Conservation (phyloP, 2,329 filamentous ascomycete genomes). For the Aspergillus glaucus region DNA sequence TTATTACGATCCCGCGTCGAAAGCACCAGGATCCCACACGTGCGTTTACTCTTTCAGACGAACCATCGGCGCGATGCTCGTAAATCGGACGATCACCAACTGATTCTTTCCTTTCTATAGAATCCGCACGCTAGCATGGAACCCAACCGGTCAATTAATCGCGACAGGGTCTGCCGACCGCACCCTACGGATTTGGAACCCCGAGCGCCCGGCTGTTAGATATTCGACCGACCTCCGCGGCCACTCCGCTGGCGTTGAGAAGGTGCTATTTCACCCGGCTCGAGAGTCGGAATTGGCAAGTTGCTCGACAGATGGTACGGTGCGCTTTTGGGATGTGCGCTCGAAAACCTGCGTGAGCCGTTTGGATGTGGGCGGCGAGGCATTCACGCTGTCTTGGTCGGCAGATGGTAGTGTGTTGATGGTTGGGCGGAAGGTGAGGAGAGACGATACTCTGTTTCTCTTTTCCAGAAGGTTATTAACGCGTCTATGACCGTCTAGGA, state of each 20-base stretch:
- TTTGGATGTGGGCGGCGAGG: constrained; percentile 45
- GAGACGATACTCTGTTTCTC: not conserved
- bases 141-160: constrained; percentile 72
- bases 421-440: constrained; percentile 43
- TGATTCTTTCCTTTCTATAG: constrained; percentile 34
- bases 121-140: constrained; percentile 80
- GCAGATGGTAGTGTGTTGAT: constrained; percentile 42
- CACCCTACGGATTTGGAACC: constrained; percentile 86
- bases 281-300: constrained; percentile 46
- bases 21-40: constrained; percentile 53
- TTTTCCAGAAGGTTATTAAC: not conserved
- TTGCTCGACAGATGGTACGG: constrained; percentile 44
- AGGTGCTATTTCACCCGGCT: constrained; percentile 45
- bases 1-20: constrained; percentile 59
- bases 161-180: constrained; percentile 87
- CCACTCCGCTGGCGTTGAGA: constrained; percentile 42
- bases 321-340: constrained; percentile 47
- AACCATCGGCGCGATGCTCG: not conserved
- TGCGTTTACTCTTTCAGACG: constrained; percentile 33
- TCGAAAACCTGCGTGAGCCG: constrained; percentile 43
- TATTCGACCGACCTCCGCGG: constrained; percentile 46
- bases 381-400: constrained; percentile 45
- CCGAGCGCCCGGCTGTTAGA: constrained; percentile 40
- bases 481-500: constrained; percentile 25
- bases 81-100: constrained; percentile 1